Conservation (phyloP, 2,329 filamentous ascomycete species). For the Clonostachys byssicola region DNA sequence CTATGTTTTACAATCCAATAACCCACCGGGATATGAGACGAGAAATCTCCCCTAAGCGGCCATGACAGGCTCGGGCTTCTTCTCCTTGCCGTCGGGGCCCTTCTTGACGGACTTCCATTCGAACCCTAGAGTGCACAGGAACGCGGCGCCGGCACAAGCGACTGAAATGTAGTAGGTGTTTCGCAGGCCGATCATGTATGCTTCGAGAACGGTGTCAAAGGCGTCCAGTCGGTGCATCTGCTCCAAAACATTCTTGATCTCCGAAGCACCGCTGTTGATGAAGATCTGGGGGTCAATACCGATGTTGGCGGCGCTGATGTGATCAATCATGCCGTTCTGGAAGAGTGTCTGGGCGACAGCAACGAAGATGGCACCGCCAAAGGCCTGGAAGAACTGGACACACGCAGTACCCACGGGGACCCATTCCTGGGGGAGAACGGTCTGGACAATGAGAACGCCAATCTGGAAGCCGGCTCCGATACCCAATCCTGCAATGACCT, state of each 20-base stretch:
- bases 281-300: conserved; percentile 5
- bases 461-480: conserved; percentile 43
- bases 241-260: conserved; percentile 35
- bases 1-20: neutral
- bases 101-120: conserved; percentile 52
- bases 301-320: conserved; percentile 21
- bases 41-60: conserved; percentile 5
- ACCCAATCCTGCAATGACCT: conserved; percentile 50
- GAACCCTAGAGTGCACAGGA: conserved; percentile 36
- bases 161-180: conserved; percentile 48
- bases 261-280: conserved; percentile 33
- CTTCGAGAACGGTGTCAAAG: conserved; percentile 34
- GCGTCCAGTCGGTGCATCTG: conserved; percentile 32
- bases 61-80: conserved; percentile 14
- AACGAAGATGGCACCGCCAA: conserved; percentile 26
- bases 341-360: conserved; percentile 12
- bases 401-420: conserved; percentile 8
- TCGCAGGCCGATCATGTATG: conserved; percentile 45
- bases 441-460: conserved; percentile 46
- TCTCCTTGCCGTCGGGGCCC: conserved; percentile 17
- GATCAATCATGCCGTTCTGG: conserved; percentile 3
- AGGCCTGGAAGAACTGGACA: conserved; percentile 30
- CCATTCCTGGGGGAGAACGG: conserved; percentile 25
- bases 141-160: conserved; percentile 39
- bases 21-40: neutral